Base-by-base conservation (phyloP, 2,329 filamentous ascomycete genomes). In the Cercospora beticola region DNA sequence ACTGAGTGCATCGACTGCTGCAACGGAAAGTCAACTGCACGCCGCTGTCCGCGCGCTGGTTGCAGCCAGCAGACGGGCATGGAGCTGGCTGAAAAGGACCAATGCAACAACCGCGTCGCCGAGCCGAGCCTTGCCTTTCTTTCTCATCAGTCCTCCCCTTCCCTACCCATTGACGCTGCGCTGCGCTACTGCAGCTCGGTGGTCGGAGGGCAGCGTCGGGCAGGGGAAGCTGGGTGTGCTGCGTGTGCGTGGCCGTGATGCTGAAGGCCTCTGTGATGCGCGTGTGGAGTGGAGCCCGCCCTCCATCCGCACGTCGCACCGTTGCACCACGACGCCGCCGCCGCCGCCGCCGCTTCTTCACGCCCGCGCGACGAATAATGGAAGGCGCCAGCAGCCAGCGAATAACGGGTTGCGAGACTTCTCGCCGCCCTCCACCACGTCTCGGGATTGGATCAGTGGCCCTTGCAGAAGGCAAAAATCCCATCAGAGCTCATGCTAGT, bases 81-180 rank as follows among this genome's bases (percentile, higher is more conserved):
- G 31, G 66, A 68, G 54, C 67, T 68, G 67, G 64, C 67, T 60
- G 16, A 59, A 72, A 68, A 66, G 64, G 69, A 67, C n/a, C 67
- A 71, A 63, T 66, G 71, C 68, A 64, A 67, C 67, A 36, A n/a
- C 52, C 65, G 65, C 64, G 49, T 68, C 61, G 62, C 67, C 71
- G 71, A 68, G 65, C 67, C 69, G 69, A 71, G 65, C 71, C 71
- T 71, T 65, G 49, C 64, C n/a, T 30, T 12, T 26, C 43, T 26
- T 56, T 14, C 33, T 5, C 33, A 36, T 4, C 36, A 2, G 16
- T 9, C 40, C 36, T 26, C 18, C 33, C 4, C 12, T 16, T 36
- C 33, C 61, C 23, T 30, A 46, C 61, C 61, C 46, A 49, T 49
- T 49, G 46, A 21, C 46, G 46, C 46, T 49, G 21, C 46, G 46